These are phyloP conservation scores for Russula olivacea DNA, from an alignment of 768 basidiomycete genomes.

Conservation along the genomic window DNA sequence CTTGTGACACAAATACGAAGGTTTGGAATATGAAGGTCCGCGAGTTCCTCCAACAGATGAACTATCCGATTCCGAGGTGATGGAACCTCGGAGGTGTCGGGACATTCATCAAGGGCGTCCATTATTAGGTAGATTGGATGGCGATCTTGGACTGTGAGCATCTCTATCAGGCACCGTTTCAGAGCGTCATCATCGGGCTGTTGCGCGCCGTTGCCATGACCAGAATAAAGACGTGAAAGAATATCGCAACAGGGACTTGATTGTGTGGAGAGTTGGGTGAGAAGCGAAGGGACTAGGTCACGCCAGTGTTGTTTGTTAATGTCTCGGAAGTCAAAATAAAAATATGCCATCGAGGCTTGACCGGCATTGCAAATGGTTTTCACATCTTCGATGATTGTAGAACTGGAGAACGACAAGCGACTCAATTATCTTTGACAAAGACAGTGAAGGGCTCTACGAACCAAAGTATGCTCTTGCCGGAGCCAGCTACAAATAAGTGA, in stretches of 20 bases:
- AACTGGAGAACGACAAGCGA: background rate
- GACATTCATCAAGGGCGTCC: background rate
- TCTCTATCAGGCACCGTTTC: background rate
- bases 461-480: slow-evolving; percentile 13
- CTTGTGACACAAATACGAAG: background rate
- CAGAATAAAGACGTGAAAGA: background rate
- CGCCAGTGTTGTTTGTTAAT: background rate
- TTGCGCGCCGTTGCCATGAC: background rate
- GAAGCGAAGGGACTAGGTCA: slow-evolving; percentile 4
- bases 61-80: background rate
- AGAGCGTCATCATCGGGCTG: background rate
- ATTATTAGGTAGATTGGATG: background rate
- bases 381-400: background rate
- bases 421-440: background rate
- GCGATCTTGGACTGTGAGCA: background rate
- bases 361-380: background rate
- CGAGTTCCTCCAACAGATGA: background rate
- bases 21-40: background rate
- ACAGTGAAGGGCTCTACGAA: background rate
- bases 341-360: background rate
- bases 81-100: background rate
- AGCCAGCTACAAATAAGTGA: background rate
- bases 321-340: slow-evolving; percentile 1
- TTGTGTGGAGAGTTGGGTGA: background rate
- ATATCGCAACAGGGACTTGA: background rate